phyloP scores from a whole-genome alignment of 75 land plant genomes.

The Chamaecyparis obtusa region DNA sequence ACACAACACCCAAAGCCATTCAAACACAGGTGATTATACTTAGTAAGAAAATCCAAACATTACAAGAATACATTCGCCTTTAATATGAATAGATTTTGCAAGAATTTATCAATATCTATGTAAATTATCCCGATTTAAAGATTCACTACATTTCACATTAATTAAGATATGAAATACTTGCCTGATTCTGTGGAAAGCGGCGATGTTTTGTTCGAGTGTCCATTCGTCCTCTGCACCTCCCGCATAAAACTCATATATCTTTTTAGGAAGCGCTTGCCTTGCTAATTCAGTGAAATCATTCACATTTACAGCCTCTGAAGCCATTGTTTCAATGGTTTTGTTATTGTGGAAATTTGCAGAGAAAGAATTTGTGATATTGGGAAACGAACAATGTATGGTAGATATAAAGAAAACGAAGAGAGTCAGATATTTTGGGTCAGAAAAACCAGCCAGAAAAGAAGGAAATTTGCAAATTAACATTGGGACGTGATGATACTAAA shows the following conservation, averaged over 20 bases:
- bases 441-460: too few species aligned
- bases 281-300: conserved; percentile 62
- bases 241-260: conserved; percentile 53
- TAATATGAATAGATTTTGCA: background rate
- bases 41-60: background rate
- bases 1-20: background rate
- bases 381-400: background rate
- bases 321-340: conserved; percentile 9
- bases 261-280: conserved; percentile 50
- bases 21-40: background rate
- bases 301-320: conserved; percentile 56
- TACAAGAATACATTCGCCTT: background rate
- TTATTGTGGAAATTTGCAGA: background rate
- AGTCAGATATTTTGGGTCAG: too few species aligned
- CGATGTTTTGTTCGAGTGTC: conserved; percentile 56
- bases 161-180: conserved; percentile 6
- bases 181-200: conserved; percentile 61
- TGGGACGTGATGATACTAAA: too few species aligned
- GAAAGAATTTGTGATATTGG: background rate
- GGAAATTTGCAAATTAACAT: too few species aligned
- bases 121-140: background rate
- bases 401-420: too few species aligned
- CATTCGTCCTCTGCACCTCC: conserved; percentile 77
- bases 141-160: background rate
- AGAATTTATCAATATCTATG: background rate